Base-by-base conservation (phyloP, 108 stramenopile species). In the Licmophora abbreviata region DNA sequence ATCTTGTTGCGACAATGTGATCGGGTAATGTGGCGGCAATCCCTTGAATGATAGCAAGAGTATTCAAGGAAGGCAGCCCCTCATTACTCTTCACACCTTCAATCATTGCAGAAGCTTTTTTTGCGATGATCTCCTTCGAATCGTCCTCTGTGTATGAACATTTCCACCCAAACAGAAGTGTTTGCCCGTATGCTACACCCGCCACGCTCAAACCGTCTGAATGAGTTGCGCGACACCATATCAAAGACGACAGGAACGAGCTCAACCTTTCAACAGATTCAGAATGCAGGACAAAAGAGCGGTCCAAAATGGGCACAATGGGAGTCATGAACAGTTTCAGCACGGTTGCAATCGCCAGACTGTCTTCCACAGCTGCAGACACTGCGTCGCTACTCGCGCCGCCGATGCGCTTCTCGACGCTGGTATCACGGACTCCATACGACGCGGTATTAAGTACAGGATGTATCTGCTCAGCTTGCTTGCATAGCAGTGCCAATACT, bases 101-200 rank as follows among this genome's bases (percentile, higher is more conserved):
- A 54, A 60, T 4, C 59, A 44, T n/a, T 43, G 29, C 35, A 30
- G 32, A 3, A 24, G 20, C 11, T 58, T 18, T 40, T 54, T 37
- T 42, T n/a, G n/a, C n/a, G n/a, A n/a, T n/a, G n/a, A n/a, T n/a
- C n/a, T n/a, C 26, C 30, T 1, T 23, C 26, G 22, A 18, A 18
- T 53, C 15, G 43, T 12, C n/a, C 6, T 21, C 8, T 17, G 29
- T 12, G 21, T 46, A 29, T 26, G 44, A 46, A 4, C 8, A 24
- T 45, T 27, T 29, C 48, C 48, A 50, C 30, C 22, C 15, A 29
- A 35, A 31, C 9, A 65, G 43, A 26, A 67, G 44, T 2, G 66
- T 56, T 23, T 57, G 63, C 11, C 56, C 65, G 58, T 66, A 66
- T 23, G 66, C 43, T 23, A 73, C 61, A 5, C 65, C 71, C 29